phyloP scores from a whole-genome alignment of 257 asterid species.

The Nicotiana tomentosiformis region DNA sequence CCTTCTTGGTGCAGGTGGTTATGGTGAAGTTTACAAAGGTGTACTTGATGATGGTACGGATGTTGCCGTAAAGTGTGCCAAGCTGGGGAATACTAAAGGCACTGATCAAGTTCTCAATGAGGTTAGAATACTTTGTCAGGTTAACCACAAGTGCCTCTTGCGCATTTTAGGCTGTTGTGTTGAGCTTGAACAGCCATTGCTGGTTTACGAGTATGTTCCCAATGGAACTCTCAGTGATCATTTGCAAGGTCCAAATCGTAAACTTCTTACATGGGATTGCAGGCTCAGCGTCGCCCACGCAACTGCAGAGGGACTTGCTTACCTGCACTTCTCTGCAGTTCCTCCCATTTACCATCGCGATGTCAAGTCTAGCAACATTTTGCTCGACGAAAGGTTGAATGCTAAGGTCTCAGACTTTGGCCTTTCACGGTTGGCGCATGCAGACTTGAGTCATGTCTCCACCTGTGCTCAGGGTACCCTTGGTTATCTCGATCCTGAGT shows the following conservation, averaged over 20 bases:
- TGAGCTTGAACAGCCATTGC: conserved; percentile 80
- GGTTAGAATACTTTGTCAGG: conserved; percentile 86
- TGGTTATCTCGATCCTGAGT: conserved; percentile 93
- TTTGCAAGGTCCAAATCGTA: conserved; percentile 28
- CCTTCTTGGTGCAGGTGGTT: conserved; percentile 87
- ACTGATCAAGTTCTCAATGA: conserved; percentile 88
- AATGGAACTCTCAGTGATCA: conserved; percentile 70
- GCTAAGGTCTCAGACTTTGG: conserved; percentile 89
- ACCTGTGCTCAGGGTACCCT: conserved; percentile 97
- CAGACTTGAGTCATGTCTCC: conserved; percentile 80
- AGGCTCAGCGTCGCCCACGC: conserved; percentile 63
- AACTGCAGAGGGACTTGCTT: conserved; percentile 83
- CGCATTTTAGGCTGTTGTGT: conserved; percentile 89
- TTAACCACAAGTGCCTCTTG: conserved; percentile 76
- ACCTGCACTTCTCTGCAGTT: conserved; percentile 82
- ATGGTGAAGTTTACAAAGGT: conserved; percentile 83
- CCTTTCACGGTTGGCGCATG: conserved; percentile 72
- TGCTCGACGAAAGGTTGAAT: conserved; percentile 58
- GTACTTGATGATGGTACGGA: conserved; percentile 55
- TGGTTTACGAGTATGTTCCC: conserved; percentile 68
- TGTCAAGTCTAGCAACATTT: conserved; percentile 84
- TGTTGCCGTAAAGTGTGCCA: conserved; percentile 89
- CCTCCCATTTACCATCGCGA: conserved; percentile 90
- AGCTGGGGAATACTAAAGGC: conserved; percentile 73
- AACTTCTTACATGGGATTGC: conserved; percentile 39